Base-by-base conservation (phyloP, 2,329 filamentous ascomycete species). In the Ophiostoma australiae region DNA sequence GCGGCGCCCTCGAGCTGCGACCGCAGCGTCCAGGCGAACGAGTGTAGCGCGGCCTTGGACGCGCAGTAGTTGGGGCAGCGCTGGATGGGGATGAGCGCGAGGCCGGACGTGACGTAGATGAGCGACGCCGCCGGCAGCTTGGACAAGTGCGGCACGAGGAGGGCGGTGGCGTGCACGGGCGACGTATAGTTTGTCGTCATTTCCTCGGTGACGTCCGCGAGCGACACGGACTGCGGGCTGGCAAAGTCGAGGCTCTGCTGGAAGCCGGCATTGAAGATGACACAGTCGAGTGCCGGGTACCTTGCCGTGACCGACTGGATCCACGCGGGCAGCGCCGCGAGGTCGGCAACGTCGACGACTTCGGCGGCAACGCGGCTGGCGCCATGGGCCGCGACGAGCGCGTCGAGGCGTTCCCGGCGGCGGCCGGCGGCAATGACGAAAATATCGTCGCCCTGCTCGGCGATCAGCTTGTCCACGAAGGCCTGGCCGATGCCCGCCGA, bases 211-310 rank as follows among this genome's bases (percentile, higher is more conserved):
- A 83, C 70, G 7, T 76, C 74, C 0, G 76, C 75, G 0, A 86
- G 77, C 72, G 74, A 70, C 52, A 81, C 76, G 20, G 72, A 68
- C 3, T 68, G 52, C 3, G 85, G 83, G 23, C 80, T 76, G 6
- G 80, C 78, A 75, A 87, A 83, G 76, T 85, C 78, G 61, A 85
- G 77, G 0, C 75, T 76, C 37, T 80, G 79, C 76, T 89, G 86
- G 41, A 86, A 80, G 10, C 86, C 86, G 0, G 86, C 83, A 76
- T 88, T 89, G 69, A 89, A 78, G 70, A 89, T 77, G 35, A 90
- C 76, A 74, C 82, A 83, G 77, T 88, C 86, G 37, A 89, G 81
- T 37, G 82, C 78, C 0, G 86, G 84, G 75, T 85, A 80, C 0
- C 71, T 71, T 5, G 74, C 68, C 5, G 76, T 78, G 70, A 82